Evolutionary conservation across 2,329 filamentous ascomycete species (phyloP).

Genomic region (Chaetomiaceae sp.): DNA sequence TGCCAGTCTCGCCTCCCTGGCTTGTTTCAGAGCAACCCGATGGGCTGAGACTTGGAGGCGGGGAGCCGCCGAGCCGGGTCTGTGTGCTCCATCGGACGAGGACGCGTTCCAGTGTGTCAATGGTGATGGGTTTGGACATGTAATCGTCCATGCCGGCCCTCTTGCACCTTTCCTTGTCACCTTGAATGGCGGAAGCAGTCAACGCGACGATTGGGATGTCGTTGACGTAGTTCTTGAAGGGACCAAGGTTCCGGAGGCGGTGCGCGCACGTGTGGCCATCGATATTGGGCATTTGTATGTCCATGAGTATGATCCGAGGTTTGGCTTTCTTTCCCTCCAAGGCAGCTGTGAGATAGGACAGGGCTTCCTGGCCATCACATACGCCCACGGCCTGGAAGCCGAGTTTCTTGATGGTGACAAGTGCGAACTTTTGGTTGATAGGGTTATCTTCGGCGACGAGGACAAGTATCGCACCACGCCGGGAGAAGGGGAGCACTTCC

Average conservation of each 20-base stretch:
- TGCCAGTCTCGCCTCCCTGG: too few relatives aligned
- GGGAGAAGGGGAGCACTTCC: constrained; percentile 47
- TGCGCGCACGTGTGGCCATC: constrained; percentile 77
- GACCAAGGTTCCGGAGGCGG: constrained; percentile 61
- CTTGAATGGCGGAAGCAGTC: constrained; percentile 52
- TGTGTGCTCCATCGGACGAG: constrained; percentile 31
- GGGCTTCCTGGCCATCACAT: constrained; percentile 74
- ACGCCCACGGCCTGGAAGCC: constrained; percentile 66
- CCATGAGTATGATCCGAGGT: constrained; percentile 74
- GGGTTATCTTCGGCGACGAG: constrained; percentile 76
- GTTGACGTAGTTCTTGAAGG: constrained; percentile 55
- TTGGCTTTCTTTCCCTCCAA: constrained; percentile 46
- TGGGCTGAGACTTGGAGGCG: background rate
- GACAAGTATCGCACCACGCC: constrained; percentile 62
- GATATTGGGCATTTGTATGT: constrained; percentile 70
- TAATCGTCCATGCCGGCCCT: constrained; percentile 53
- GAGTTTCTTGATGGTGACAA: constrained; percentile 68
- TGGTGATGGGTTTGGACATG: constrained; percentile 50
- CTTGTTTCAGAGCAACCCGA: background rate
- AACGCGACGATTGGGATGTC: constrained; percentile 54
- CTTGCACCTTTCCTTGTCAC: constrained; percentile 49
- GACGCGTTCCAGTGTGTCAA: constrained; percentile 41
- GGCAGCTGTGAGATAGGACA: constrained; percentile 63
- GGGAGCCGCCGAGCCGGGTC: background rate
- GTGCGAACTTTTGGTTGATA: constrained; percentile 42